These are phyloP conservation scores for Cercospora brassicicola DNA, from an alignment of 2,329 filamentous ascomycete species.

Conservation along the genomic window DNA sequence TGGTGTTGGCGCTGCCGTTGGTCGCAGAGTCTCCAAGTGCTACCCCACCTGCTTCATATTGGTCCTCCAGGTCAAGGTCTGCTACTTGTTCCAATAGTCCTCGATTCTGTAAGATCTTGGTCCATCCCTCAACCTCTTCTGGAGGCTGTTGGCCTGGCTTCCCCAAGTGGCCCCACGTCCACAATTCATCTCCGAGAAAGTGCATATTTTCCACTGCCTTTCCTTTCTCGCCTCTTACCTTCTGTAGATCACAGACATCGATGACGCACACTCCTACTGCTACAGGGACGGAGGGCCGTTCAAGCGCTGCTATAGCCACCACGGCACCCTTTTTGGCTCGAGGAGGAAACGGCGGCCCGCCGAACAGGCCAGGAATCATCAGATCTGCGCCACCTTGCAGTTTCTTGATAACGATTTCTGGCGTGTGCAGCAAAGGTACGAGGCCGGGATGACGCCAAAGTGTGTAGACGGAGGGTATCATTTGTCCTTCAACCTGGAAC, in stretches of 20 bases:
- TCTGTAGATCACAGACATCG: conserved; percentile 57
- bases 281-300: conserved; percentile 61
- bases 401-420: conserved; percentile 61
- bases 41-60: conserved; percentile 51
- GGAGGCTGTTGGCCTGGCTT: conserved; percentile 56
- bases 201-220: conserved; percentile 66
- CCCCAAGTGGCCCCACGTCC: conserved; percentile 60
- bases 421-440: conserved; percentile 64
- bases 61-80: conserved; percentile 47
- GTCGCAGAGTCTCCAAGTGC: conserved; percentile 33
- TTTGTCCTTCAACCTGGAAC: conserved; percentile 61
- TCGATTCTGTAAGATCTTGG: conserved; percentile 39
- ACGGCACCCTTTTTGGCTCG: conserved; percentile 60
- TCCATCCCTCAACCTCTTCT: conserved; percentile 55
- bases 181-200: conserved; percentile 70
- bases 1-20: conserved; percentile 22
- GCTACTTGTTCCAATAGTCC: conserved; percentile 45
- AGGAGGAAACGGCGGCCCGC: conserved; percentile 63
- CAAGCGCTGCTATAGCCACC: conserved; percentile 62
- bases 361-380: conserved; percentile 67
- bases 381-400: conserved; percentile 65
- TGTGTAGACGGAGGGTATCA: conserved; percentile 61
- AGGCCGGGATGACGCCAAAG: conserved; percentile 64
- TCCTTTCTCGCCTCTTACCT: conserved; percentile 62
- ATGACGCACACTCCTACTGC: conserved; percentile 66